These are phyloP conservation scores for Zymoseptoria crescenta DNA, from an alignment of 2,329 filamentous ascomycete genomes.

Conservation along the genomic window DNA sequence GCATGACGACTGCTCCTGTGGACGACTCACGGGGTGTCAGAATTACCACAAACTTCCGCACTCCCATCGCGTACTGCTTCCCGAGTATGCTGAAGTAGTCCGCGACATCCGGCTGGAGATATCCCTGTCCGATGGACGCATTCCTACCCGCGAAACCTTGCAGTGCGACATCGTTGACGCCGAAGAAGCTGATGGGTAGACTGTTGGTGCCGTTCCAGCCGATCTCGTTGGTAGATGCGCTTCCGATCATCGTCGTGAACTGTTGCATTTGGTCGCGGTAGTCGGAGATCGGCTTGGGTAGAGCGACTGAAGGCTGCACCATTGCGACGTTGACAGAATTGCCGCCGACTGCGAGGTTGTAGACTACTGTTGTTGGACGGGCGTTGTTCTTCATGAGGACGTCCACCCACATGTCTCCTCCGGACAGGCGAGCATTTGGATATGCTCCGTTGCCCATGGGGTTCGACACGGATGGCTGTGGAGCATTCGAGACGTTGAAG, in stretches of 20 bases:
- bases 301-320: not conserved
- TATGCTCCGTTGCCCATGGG: not conserved
- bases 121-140: not conserved
- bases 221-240: not conserved
- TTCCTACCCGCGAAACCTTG: not conserved
- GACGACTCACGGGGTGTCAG: slow-evolving; percentile 1
- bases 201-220: slow-evolving; percentile 7
- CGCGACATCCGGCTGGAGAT: not conserved
- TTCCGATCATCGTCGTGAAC: not conserved
- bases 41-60: slow-evolving; percentile 1
- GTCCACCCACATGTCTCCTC: slow-evolving; percentile 7
- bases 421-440: not conserved
- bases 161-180: slow-evolving; percentile 8
- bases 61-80: not conserved
- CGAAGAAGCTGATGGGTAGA: slow-evolving; percentile 8
- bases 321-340: slow-evolving; percentile 6
- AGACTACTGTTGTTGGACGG: not conserved
- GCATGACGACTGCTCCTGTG: too few relatives aligned
- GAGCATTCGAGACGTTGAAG: not conserved
- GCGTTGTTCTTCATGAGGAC: not conserved
- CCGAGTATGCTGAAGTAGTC: slow-evolving; percentile 1
- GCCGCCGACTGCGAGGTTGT: slow-evolving; percentile 5
- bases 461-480: not conserved
- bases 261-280: slow-evolving; percentile 2
- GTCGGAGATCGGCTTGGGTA: not conserved